Evolutionary conservation across 169 alveolate species (phyloP), one percentile per base, ranked within the genome.

Genomic region (Cystoisospora suis): DNA sequence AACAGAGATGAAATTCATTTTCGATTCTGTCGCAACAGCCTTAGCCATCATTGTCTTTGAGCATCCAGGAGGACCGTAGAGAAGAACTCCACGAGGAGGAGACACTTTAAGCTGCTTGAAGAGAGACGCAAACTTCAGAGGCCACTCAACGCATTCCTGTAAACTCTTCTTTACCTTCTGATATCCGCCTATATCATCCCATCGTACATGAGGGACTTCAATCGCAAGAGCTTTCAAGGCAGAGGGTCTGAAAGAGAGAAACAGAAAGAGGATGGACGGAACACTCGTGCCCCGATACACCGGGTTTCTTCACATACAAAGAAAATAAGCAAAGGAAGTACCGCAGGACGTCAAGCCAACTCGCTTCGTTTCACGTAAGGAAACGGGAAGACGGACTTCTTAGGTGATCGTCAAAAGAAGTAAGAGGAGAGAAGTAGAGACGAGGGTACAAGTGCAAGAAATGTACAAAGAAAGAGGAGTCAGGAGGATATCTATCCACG

Each of bases 21-120:
- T 96, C 87, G 99, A 96, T 94, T 99, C 99, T 36, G 99, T 98
- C 23, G 99, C 99, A 46, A 99, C 97, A 23, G 99, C 99, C 93
- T 98, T 99, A 27, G 99, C 99, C 95, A 99, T 96, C 96, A 99
- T 87, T 17, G 99, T 99, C 95, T 99, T 99, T 53, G 99, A 95
- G 93, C 99, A 98, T 29, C 99, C 99, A 3, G 99, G 99, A 23
- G 99, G 99, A 2, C 99, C 99, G 94, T 99, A 98, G 69, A 99
- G 95, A 86, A 99, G 96, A 70, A 99, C 96, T 7, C 99, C 99
- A 61, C 97, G 95, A 49, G 99, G 99, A 6, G 99, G 98, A 40
- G 94, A 94, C 36, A 98, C 92, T 36, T 97, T 97, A 87, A 98
- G 92, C 72, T 95, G 92, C 87, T 94, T 96, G 91, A 97, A 98